phyloP scores from a whole-genome alignment of 2,329 filamentous ascomycete genomes.

The Colletotrichum sp. region DNA sequence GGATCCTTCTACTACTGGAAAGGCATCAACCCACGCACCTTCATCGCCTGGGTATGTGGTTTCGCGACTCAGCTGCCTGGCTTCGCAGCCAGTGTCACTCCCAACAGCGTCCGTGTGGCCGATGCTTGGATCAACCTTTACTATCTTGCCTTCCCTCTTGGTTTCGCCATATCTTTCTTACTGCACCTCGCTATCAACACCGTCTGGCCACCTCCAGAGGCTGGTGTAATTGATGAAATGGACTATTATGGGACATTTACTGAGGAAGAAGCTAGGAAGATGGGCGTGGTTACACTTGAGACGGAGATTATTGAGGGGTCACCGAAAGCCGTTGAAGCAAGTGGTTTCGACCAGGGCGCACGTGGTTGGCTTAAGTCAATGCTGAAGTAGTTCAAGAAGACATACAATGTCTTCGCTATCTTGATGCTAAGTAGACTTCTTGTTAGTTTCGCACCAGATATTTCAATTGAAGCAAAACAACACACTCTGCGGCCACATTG shows the following conservation, averaged over 20 bases:
- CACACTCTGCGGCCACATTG: not conserved
- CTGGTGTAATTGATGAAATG: not conserved
- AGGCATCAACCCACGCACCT: constrained; percentile 40
- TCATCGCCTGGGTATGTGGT: constrained; percentile 43
- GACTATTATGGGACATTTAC: constrained; percentile 19
- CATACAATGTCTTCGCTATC: rapidly evolving
- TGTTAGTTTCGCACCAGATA: not conserved
- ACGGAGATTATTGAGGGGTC: constrained; percentile 1
- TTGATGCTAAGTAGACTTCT: not conserved
- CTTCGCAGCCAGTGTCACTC: constrained; percentile 13
- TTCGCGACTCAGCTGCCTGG: constrained; percentile 27
- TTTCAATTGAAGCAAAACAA: not conserved
- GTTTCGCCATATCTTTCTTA: constrained; percentile 12
- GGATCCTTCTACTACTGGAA: constrained; percentile 45
- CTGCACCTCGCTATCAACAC: constrained; percentile 11
- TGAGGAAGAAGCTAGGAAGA: constrained; percentile 3
- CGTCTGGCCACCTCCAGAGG: constrained; percentile 8
- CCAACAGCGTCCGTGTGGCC: not conserved
- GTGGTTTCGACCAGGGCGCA: not conserved
- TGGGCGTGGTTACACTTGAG: not conserved
- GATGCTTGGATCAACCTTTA: constrained; percentile 5
- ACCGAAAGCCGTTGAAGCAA: not conserved
- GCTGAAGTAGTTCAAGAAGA: not conserved
- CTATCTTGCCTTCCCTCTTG: constrained; percentile 14
- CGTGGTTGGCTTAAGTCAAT: not conserved